Percentiles rank a stretch among this genome's conserved stretches.
phyloP scores from a whole-genome alignment of 176 grass and related monocot species.

The Oryza australiensis region DNA sequence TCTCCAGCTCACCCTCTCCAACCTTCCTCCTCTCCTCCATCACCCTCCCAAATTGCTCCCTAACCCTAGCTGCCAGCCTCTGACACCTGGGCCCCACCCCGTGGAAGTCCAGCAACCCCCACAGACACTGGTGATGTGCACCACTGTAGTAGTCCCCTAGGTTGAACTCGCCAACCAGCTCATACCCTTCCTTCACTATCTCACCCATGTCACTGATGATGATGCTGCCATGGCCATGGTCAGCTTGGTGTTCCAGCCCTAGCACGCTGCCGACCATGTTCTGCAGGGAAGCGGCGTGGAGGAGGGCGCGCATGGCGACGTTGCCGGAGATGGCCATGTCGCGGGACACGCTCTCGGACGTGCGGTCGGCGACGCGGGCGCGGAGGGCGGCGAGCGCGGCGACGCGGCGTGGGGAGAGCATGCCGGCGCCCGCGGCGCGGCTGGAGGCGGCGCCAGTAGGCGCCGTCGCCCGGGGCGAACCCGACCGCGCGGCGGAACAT shows the following conservation, averaged over 20 bases:
- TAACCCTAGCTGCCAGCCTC: conserved; percentile 31
- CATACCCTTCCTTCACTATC: conserved; percentile 48
- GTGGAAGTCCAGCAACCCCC: conserved; percentile 38
- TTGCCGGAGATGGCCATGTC: background rate
- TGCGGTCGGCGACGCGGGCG: background rate
- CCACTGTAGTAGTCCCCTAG: conserved; percentile 31
- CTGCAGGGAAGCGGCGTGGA: conserved; percentile 40
- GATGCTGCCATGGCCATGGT: too few relatives aligned
- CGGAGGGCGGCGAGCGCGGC: conserved; percentile 12
- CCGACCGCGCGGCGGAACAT: conserved; percentile 53
- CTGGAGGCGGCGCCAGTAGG: conserved; percentile 50
- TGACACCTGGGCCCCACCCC: conserved; percentile 29
- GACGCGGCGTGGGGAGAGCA: conserved; percentile 43
- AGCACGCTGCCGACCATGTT: conserved; percentile 45
- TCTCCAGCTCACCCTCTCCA: background rate
- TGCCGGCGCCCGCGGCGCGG: conserved; percentile 3
- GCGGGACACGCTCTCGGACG: background rate
- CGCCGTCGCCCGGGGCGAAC: conserved; percentile 33
- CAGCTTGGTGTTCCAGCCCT: background rate
- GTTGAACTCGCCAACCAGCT: conserved; percentile 48
- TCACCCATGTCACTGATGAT: background rate
- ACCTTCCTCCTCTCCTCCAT: conserved; percentile 32
- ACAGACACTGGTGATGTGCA: background rate
- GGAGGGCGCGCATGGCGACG: conserved; percentile 33
- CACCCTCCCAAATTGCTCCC: conserved; percentile 38